A percentile compares a stretch with the other conserved stretches of the same genome.
Evolutionary conservation across 768 basidiomycete species (phyloP).

Genomic region (Pholiota conissans): DNA sequence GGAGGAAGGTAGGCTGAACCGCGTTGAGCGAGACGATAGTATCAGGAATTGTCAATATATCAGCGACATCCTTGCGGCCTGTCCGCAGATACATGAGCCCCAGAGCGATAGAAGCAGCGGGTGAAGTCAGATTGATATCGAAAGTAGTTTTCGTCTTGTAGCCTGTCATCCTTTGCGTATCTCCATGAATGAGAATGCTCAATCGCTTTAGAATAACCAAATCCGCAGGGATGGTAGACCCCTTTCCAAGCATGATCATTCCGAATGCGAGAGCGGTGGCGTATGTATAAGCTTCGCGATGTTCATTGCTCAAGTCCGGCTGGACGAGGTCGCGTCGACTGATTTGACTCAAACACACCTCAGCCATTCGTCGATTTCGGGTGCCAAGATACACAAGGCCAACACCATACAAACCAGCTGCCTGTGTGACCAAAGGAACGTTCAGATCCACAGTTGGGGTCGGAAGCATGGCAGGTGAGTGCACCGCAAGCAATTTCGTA

Average conservation of each 20-base stretch:
- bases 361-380: conserved; percentile 87
- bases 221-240: conserved; percentile 78
- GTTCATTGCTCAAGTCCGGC: conserved; percentile 83
- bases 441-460: conserved; percentile 86
- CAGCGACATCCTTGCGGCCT: conserved; percentile 81
- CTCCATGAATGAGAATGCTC: conserved; percentile 75
- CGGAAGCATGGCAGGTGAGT: conserved; percentile 91
- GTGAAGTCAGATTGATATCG: conserved; percentile 89
- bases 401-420: conserved; percentile 83
- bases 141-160: conserved; percentile 47
- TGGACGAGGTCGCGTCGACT: conserved; percentile 74
- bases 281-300: conserved; percentile 90
- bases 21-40: conserved; percentile 78
- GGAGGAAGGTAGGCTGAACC: conserved; percentile 85
- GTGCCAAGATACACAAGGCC: conserved; percentile 91
- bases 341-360: conserved; percentile 86
- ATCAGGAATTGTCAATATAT: conserved; percentile 80
- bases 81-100: conserved; percentile 93
- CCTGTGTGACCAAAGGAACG: conserved; percentile 86
- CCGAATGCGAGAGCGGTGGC: conserved; percentile 90
- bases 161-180: conserved; percentile 43
- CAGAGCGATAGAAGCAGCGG: conserved; percentile 87
- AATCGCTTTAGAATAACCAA: conserved; percentile 65
- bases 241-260: conserved; percentile 94
- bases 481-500: conserved; percentile 88